Percentiles rank a stretch among this genome's conserved stretches.
Evolutionary conservation across 2,329 filamentous ascomycete species (phyloP).

Genomic region (Cladosporium cucumerinum): DNA sequence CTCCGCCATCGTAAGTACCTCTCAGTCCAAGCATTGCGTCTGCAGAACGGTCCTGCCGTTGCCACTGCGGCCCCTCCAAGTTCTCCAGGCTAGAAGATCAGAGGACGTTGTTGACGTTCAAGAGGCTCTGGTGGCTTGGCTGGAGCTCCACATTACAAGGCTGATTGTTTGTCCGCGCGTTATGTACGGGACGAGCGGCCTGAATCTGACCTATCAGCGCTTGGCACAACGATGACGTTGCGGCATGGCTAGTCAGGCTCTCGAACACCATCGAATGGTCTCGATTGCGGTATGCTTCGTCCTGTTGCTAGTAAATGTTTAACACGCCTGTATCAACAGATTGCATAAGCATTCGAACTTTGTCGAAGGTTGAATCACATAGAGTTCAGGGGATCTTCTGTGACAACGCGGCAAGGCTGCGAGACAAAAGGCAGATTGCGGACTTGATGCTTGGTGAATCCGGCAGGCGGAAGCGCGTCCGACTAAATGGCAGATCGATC

Average conservation of each 20-base stretch:
- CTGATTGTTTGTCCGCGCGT: conserved; percentile 15
- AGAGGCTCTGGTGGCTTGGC: conserved; percentile 12
- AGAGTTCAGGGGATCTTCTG: not conserved
- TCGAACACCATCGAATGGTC: not conserved
- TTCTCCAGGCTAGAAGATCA: not conserved
- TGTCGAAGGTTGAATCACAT: not conserved
- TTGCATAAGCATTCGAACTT: not conserved
- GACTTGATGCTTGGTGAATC: not conserved
- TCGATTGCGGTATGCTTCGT: not conserved
- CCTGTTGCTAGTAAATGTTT: not conserved
- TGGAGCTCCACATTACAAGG: conserved; percentile 7
- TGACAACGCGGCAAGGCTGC: not conserved
- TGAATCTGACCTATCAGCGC: not conserved
- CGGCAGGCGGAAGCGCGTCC: not conserved
- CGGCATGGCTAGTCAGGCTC: not conserved
- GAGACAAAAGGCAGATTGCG: not conserved
- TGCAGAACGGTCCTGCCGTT: not conserved
- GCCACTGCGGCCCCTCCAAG: not conserved
- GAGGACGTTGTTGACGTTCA: not conserved
- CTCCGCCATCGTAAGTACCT: not conserved
- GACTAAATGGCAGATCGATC: not conserved
- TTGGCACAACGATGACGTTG: conserved; percentile 6
- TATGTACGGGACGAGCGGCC: conserved; percentile 4
- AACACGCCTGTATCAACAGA: not conserved
- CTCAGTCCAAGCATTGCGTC: not conserved